Evolutionary conservation across 495 filamentous ascomycete species (phyloP), one percentile per base, ranked within the genome.

Genomic region (Penicillium verhagenii): DNA sequence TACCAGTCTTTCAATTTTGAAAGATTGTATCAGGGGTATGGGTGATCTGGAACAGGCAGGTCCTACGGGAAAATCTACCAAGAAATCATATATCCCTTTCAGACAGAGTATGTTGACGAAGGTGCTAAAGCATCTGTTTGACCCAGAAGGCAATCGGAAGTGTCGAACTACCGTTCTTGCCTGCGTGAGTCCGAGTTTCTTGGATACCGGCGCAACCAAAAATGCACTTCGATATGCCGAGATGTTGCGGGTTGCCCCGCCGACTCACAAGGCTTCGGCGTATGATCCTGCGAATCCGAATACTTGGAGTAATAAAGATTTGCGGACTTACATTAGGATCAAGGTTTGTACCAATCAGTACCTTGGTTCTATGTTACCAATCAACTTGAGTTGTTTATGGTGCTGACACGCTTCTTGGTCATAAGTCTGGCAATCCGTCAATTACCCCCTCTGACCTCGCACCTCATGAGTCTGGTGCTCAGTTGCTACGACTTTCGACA

Each of bases 1-100:
- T 59, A 61, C 56, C 3, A 73, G 69, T 26, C 65, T 82, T 2
- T 68, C 72, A 3, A 62, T 66, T 0, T 55, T 80, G 9, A 71
- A 74, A 33, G 72, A 72, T 47, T 73, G 71, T 47, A 78, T 81
- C 43, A 60, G 71, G 13, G 65, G 59, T 6, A 53, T 55, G 26
- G 44, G 53, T 8, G 29, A 49, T 33, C 14, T 49, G 6, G 25
- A 28, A 4, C 24, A 10, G 6, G 6, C n/a, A 9, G 48, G 47
- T 35, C 14, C 25, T 4, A 8, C 31, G 2, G 39, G 28, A 2
- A 53, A 50, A n/a, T 9, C 31, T 13, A 35, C 45, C 3, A 72
- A 61, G 48, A 58, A 53, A n/a, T 51, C 56, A 14, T 62, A 70
- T 50, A 57, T 75, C 3, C 72, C 72, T 6, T 75, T 65, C 35